These are phyloP conservation scores for Alliaria petiolata DNA, from an alignment of 345 rosid genomes.

Conservation along the genomic window DNA sequence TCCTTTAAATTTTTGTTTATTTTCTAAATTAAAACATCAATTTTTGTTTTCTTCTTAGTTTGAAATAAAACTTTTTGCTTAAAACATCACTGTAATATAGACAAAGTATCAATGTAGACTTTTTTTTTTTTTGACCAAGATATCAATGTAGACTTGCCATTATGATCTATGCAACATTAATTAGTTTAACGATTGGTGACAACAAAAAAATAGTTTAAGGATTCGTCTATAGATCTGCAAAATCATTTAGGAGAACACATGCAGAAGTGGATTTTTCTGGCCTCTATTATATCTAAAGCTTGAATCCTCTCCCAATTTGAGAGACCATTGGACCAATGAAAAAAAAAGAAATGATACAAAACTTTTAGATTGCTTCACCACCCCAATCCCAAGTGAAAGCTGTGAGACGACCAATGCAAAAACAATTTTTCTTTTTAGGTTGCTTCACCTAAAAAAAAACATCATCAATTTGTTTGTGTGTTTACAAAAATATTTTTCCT, in stretches of 20 bases:
- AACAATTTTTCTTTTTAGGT: background rate
- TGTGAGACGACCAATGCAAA: background rate
- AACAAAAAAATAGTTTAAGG: background rate
- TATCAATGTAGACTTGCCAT: too few species aligned
- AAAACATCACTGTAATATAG: too few species aligned
- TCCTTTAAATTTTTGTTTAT: too few species aligned
- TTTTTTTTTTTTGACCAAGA: too few species aligned
- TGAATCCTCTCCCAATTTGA: background rate
- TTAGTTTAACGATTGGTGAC: background rate
- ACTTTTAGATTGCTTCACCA: background rate
- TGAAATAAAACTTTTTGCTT: too few species aligned
- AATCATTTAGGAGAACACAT: too few species aligned
- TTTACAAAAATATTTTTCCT: too few species aligned
- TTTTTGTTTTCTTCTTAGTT: too few species aligned
- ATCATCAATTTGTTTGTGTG: background rate
- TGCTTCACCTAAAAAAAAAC: background rate
- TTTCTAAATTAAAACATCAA: too few species aligned
- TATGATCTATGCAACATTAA: background rate
- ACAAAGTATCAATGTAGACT: too few species aligned
- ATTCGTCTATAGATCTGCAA: background rate
- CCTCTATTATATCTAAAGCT: too few species aligned
- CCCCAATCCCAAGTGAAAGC: background rate
- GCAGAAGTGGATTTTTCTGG: too few species aligned
- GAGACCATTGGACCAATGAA: constrained; percentile 1
- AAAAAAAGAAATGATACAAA: background rate